These are phyloP conservation scores for Trichoderma harzianum DNA, from an alignment of 2,329 filamentous ascomycete species.

Conservation along the genomic window DNA sequence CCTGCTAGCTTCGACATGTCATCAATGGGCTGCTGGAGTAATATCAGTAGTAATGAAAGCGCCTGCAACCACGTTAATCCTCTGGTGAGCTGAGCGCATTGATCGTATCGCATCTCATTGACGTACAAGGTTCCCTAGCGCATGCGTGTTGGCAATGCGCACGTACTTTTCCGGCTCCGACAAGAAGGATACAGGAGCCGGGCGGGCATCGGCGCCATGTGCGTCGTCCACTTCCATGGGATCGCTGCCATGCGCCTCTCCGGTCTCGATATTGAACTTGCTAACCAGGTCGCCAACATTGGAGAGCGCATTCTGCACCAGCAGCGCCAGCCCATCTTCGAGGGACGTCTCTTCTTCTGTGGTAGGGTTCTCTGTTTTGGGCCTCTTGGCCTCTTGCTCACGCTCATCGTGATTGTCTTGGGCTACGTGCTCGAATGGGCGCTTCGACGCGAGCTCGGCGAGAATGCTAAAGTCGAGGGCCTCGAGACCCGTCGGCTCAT, in stretches of 20 bases:
- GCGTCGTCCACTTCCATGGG: slow-evolving; percentile 35
- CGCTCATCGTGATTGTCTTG: slow-evolving; percentile 26
- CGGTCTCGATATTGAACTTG: slow-evolving; percentile 28
- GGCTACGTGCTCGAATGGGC: slow-evolving; percentile 33
- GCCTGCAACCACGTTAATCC: slow-evolving; percentile 28
- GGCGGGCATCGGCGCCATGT: slow-evolving; percentile 29
- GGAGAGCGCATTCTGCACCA: slow-evolving; percentile 41
- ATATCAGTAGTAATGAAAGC: slow-evolving; percentile 37
- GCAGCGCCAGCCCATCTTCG: slow-evolving; percentile 36
- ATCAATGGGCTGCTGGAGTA: slow-evolving; percentile 37
- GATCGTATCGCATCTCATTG: neutral
- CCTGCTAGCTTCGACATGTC: slow-evolving; percentile 34
- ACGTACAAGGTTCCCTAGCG: slow-evolving; percentile 42
- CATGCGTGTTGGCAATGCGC: slow-evolving; percentile 36
- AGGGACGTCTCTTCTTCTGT: slow-evolving; percentile 29
- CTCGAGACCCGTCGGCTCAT: slow-evolving; percentile 30
- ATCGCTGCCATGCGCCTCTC: slow-evolving; percentile 27
- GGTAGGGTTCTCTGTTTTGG: slow-evolving; percentile 31
- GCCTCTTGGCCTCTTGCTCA: slow-evolving; percentile 33
- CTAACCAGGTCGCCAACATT: slow-evolving; percentile 38
- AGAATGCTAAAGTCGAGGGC: slow-evolving; percentile 35
- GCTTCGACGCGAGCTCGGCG: slow-evolving; percentile 37
- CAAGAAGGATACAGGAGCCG: slow-evolving; percentile 31
- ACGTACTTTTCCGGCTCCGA: slow-evolving; percentile 38
- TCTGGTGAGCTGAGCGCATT: neutral